Percentiles rank a stretch among this genome's conserved stretches.
phyloP scores from a whole-genome alignment of 345 rosid species.

The Eucalyptus sp. region DNA sequence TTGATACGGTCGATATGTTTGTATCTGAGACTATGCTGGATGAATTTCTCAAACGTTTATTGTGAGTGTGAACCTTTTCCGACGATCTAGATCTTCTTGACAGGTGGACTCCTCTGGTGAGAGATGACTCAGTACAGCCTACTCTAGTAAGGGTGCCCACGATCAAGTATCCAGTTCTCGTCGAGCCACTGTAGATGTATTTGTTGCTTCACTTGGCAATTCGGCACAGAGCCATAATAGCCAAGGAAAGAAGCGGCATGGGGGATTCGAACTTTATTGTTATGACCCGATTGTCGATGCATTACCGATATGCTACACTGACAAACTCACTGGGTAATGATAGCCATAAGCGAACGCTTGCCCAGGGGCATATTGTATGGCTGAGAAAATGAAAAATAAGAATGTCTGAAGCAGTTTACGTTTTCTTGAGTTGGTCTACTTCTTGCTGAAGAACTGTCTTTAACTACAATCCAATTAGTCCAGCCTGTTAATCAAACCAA shows the following conservation, averaged over 20 bases:
- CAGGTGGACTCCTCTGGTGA: slow-evolving; percentile 49
- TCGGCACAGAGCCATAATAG: background rate
- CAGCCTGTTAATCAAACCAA: background rate
- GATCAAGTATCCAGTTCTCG: slow-evolving; percentile 31
- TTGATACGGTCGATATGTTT: background rate
- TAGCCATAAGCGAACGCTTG: background rate
- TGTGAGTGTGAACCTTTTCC: background rate
- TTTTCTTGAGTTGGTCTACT: background rate
- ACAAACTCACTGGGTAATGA: background rate
- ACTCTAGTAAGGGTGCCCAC: slow-evolving; percentile 53
- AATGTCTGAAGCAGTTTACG: background rate
- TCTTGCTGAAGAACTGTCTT: background rate
- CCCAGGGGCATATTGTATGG: background rate
- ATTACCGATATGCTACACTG: background rate
- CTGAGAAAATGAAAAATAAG: background rate
- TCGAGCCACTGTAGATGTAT: slow-evolving; percentile 17
- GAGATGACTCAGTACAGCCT: slow-evolving; percentile 43
- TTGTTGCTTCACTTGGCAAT: background rate
- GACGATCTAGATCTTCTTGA: background rate
- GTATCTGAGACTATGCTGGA: background rate
- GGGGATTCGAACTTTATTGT: background rate
- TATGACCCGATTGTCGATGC: background rate
- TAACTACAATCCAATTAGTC: background rate
- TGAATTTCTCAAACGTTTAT: background rate
- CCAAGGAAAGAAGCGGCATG: background rate